A percentile compares a stretch with the other conserved stretches of the same genome.
These are phyloP conservation scores for Galerina marginata DNA, from an alignment of 768 basidiomycete species.

Conservation along the genomic window DNA sequence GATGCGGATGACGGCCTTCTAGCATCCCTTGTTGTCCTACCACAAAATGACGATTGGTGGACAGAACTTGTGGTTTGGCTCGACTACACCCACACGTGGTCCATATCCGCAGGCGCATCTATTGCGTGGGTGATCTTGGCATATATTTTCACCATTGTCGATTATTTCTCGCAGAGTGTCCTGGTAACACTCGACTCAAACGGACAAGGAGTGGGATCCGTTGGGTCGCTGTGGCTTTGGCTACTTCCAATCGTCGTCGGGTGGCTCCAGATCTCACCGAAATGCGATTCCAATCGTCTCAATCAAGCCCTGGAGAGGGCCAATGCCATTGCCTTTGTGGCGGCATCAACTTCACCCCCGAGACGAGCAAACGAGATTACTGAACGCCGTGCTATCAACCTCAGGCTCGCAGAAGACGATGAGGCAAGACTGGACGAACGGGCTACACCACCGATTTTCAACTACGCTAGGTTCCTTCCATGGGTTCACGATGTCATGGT, in stretches of 20 bases:
- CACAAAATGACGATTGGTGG: conserved; percentile 51
- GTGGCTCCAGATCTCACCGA: conserved; percentile 46
- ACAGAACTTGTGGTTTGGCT: conserved; percentile 33
- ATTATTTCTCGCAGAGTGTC: conserved; percentile 33
- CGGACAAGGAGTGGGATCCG: conserved; percentile 40
- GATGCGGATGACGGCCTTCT: conserved; percentile 32
- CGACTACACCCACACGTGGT: conserved; percentile 43
- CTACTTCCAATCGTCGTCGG: conserved; percentile 45
- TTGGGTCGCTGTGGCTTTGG: conserved; percentile 46
- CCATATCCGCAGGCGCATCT: conserved; percentile 40
- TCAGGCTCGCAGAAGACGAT: background rate
- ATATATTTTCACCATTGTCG: conserved; percentile 44
- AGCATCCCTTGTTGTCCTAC: conserved; percentile 47
- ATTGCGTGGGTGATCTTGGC: conserved; percentile 52
- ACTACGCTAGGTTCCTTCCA: conserved; percentile 26
- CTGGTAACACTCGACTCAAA: conserved; percentile 27
- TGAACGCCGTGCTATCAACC: background rate
- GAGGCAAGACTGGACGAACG: conserved; percentile 16
- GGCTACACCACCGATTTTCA: conserved; percentile 25
- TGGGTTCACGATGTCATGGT: conserved; percentile 22
- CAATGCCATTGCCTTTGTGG: conserved; percentile 32
- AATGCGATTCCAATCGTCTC: conserved; percentile 41
- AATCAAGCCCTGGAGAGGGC: conserved; percentile 32
- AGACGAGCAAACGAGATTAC: background rate
- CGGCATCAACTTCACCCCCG: background rate